Base-by-base conservation (phyloP, 352 stramenopile species). In the Paralagenidium karlingii region DNA sequence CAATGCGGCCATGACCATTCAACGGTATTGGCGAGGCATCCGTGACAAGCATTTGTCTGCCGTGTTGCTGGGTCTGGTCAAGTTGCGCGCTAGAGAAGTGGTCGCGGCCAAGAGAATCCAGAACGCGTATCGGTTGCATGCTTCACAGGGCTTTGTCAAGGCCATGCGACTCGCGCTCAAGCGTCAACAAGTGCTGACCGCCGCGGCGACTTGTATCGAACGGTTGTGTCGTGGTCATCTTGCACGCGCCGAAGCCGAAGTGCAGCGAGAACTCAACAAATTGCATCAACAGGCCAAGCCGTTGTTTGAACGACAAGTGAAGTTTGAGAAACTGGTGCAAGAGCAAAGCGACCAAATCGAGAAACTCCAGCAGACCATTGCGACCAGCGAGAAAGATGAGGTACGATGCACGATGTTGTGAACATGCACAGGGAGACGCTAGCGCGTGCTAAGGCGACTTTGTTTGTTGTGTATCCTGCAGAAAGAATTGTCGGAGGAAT, bases 161-260 rank as follows among this genome's bases (percentile, higher is more conserved):
- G 55, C 75, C 0, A 73, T 86, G 57, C 64, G 58, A 3, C 24
- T 78, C 9, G 60, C 69, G 0, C 47, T 75, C 40, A 31, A 65
- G 5, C 44, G 64, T 2, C 68, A 89, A 29, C 29, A 46, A n/a
- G 58, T 43, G 40, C 58, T 60, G 5, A 19, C 69, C 3, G 22
- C 55, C 15, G 65, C 68, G 6, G 64, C 77, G n/a, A 62, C 39
- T 0, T 48, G 63, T 16, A 78, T 94, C 27, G 83, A 96, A 47
- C 60, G 76, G 2, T 38, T 96, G 3, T 53, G 82, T 9, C 62
- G 84, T 22, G 84, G 84, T 1, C 68, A 95, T 34, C 81, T 82
- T 33, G 84, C 68, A 0, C 71, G 84, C 18, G 68, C 59, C 9
- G 43, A 60, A 21, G 52, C 46, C 5, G 83, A 94, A 37, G 70